Evolutionary conservation across 768 basidiomycete species (phyloP).

Genomic region (Rubroboletus pulcherrimus): DNA sequence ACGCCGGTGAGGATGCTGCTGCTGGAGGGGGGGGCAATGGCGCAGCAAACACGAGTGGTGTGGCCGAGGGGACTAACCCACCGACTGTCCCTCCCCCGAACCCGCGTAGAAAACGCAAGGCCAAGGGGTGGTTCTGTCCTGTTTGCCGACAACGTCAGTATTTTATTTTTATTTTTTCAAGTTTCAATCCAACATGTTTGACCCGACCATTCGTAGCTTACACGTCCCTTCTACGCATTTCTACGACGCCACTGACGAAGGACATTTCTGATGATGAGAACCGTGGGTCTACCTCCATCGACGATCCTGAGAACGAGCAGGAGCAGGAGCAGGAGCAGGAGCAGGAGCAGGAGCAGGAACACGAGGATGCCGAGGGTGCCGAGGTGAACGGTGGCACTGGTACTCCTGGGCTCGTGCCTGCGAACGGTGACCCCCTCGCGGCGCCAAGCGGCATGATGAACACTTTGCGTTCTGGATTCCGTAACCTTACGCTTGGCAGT

Average conservation of each 20-base stretch:
- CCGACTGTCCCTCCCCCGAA: constrained; percentile 32
- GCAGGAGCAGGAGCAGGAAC: too few species aligned
- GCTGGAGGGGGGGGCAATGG: constrained; percentile 23
- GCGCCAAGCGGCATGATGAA: constrained; percentile 20
- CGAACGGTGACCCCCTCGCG: constrained; percentile 11
- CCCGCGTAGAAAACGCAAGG: constrained; percentile 79
- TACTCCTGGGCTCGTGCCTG: neutral
- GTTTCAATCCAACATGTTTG: neutral
- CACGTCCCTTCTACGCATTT: constrained; percentile 81
- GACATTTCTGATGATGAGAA: constrained; percentile 33
- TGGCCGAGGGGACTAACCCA: constrained; percentile 24
- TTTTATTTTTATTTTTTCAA: neutral
- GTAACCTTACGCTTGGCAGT: constrained; percentile 20
- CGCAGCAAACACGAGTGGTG: constrained; percentile 15
- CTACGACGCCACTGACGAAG: constrained; percentile 57
- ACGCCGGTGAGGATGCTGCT: constrained; percentile 21
- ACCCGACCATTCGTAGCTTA: constrained; percentile 52
- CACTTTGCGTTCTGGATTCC: constrained; percentile 26
- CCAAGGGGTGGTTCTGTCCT: constrained; percentile 97
- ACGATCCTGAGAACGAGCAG: constrained; percentile 25
- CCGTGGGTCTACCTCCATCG: constrained; percentile 23
- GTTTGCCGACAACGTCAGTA: constrained; percentile 90
- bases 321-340: constrained; percentile 6
- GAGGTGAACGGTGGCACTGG: neutral
- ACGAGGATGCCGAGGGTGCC: constrained; percentile 11